Conservation (phyloP, 2,329 filamentous ascomycete species). For the Cadophora luteo-olivacea region DNA sequence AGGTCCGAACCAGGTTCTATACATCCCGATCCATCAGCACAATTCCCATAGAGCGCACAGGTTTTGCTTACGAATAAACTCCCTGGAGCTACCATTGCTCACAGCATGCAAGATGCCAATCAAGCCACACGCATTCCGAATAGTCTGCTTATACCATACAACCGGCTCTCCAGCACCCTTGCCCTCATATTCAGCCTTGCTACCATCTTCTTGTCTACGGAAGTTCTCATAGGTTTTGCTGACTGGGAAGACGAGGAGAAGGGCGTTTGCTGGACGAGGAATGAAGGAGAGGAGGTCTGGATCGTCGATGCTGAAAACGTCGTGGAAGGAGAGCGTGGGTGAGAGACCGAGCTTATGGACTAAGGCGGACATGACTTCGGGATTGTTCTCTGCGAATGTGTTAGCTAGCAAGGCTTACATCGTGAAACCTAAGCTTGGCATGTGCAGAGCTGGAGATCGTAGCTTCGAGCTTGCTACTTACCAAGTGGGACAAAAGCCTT, state of each 20-base stretch:
- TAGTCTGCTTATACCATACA: slow-evolving; percentile 95
- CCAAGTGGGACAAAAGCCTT: slow-evolving; percentile 46
- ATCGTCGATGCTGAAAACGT: slow-evolving; percentile 92
- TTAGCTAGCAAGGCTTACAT: background rate
- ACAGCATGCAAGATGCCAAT: slow-evolving; percentile 89
- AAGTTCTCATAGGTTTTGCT: slow-evolving; percentile 81
- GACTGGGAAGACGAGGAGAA: slow-evolving; percentile 93
- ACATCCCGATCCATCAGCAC: background rate
- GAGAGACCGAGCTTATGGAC: slow-evolving; percentile 86
- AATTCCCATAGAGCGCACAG: background rate
- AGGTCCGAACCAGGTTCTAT: slow-evolving; percentile 50
- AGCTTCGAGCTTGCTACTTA: slow-evolving; percentile 25
- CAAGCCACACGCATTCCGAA: slow-evolving; percentile 91
- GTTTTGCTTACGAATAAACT: slow-evolving; percentile 83
- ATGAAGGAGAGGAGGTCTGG: slow-evolving; percentile 86
- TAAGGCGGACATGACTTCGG: slow-evolving; percentile 85
- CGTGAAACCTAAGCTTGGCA: background rate
- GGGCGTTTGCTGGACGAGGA: slow-evolving; percentile 84
- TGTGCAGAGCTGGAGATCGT: background rate
- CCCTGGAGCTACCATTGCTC: slow-evolving; percentile 77
- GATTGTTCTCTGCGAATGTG: slow-evolving; percentile 70
- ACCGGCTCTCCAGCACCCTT: slow-evolving; percentile 76
- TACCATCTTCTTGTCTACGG: slow-evolving; percentile 75
- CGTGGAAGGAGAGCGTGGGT: slow-evolving; percentile 78
- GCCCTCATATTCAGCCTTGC: slow-evolving; percentile 68